Evolutionary conservation across 2,329 filamentous ascomycete species (phyloP).

Genomic region (Trichoderma atroviride): DNA sequence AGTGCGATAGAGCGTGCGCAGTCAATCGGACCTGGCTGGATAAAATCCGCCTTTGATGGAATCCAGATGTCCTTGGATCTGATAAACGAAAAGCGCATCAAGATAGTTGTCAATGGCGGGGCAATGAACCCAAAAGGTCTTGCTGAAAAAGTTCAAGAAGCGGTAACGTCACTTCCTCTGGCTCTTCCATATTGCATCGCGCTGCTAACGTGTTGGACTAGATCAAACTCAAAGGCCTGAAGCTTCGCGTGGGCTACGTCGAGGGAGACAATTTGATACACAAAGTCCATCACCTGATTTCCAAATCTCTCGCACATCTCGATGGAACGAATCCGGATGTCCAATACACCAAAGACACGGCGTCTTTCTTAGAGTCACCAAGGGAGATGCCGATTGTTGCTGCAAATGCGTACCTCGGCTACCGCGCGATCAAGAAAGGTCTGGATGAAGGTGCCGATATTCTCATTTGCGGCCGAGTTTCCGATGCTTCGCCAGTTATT

Average conservation of each 20-base stretch:
- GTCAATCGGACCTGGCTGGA: background rate
- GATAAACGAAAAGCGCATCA: conserved; percentile 51
- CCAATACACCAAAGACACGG: conserved; percentile 28
- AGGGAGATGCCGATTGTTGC: conserved; percentile 32
- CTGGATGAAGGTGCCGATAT: conserved; percentile 46
- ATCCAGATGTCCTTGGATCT: conserved; percentile 37
- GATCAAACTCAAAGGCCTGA: conserved; percentile 34
- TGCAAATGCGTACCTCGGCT: conserved; percentile 55
- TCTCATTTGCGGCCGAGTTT: conserved; percentile 47
- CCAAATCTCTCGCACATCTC: conserved; percentile 29
- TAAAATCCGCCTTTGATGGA: conserved; percentile 31
- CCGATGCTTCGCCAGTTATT: conserved; percentile 52
- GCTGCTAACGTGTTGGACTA: background rate
- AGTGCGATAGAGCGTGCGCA: conserved; percentile 28
- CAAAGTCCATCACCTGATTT: conserved; percentile 26
- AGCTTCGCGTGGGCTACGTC: conserved; percentile 43
- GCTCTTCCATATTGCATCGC: background rate
- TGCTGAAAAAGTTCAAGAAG: conserved; percentile 39
- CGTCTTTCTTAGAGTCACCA: conserved; percentile 29
- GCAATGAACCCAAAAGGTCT: conserved; percentile 57
- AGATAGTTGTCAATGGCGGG: conserved; percentile 60
- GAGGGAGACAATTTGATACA: conserved; percentile 43
- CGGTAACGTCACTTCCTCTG: conserved; percentile 22
- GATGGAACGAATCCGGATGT: conserved; percentile 30
- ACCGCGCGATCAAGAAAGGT: conserved; percentile 45